phyloP scores from a whole-genome alignment of 2,329 filamentous ascomycete species.

The Talaromyces sp. region DNA sequence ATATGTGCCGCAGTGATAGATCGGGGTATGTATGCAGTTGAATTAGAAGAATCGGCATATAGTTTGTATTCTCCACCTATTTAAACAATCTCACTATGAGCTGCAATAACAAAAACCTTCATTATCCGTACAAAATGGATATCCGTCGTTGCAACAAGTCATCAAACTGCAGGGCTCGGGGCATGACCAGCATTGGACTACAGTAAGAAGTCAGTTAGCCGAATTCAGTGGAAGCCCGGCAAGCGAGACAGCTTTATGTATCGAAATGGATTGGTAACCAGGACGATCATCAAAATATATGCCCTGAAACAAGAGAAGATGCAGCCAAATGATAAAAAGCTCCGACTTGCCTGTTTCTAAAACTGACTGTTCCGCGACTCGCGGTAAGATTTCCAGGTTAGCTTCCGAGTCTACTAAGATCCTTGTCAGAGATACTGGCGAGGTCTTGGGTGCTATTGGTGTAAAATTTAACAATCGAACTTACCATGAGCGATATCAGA shows the following conservation, averaged over 20 bases:
- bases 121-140: slow-evolving; percentile 15
- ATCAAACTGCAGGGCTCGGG: slow-evolving; percentile 16
- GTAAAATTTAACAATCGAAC: background rate
- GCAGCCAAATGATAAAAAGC: background rate
- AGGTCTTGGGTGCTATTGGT: background rate
- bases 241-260: background rate
- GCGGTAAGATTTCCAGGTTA: background rate
- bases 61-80: background rate
- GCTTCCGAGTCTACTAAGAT: background rate
- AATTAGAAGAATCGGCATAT: background rate
- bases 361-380: background rate
- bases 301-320: background rate
- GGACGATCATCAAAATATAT: background rate
- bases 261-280: no score
- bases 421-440: background rate
- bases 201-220: background rate
- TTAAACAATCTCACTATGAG: slow-evolving; percentile 6
- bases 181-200: slow-evolving; percentile 17
- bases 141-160: slow-evolving; percentile 15
- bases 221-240: background rate
- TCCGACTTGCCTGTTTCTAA: background rate
- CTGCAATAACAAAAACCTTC: slow-evolving; percentile 14
- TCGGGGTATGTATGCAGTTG: background rate
- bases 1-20: background rate
- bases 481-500: background rate